Conservation (phyloP, 2,329 filamentous ascomycete species). For the Xylaria sp. region DNA sequence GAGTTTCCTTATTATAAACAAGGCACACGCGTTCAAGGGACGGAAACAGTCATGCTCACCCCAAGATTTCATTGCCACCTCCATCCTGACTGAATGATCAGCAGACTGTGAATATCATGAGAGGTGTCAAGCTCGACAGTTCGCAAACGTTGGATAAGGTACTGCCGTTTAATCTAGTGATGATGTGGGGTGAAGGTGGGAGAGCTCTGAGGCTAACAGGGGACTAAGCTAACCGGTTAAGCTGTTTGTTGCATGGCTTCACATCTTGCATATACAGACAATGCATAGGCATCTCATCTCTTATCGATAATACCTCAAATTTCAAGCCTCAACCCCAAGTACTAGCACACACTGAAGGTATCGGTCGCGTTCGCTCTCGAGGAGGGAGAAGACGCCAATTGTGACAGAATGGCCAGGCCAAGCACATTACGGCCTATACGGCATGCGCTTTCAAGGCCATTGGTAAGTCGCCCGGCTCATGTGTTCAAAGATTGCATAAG, state of each 20-base stretch:
- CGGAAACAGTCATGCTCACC: constrained; percentile 44
- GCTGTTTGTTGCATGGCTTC: constrained; percentile 12
- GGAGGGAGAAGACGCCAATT: constrained; percentile 24
- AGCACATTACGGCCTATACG: constrained; percentile 36
- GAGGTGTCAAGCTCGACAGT: constrained; percentile 5
- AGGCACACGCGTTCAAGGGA: constrained; percentile 9
- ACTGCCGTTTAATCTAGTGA: background rate
- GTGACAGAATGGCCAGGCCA: constrained; percentile 34
- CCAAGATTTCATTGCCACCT: constrained; percentile 62
- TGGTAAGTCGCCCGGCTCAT: constrained; percentile 24
- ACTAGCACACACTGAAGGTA: constrained; percentile 22
- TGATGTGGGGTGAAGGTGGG: constrained; percentile 16
- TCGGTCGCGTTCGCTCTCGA: constrained; percentile 23
- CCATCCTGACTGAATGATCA: constrained; percentile 47
- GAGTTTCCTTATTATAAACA: constrained; percentile 12
- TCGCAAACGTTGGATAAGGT: background rate
- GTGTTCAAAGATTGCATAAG: background rate
- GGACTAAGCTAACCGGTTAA: constrained; percentile 6
- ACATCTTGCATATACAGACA: constrained; percentile 1
- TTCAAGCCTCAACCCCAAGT: constrained; percentile 20
- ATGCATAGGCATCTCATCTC: background rate
- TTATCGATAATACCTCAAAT: constrained; percentile 36
- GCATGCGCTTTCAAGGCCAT: constrained; percentile 33
- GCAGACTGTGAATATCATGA: constrained; percentile 1
- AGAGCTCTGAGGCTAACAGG: constrained; percentile 3